Percentiles rank a stretch among this genome's conserved stretches.
Evolutionary conservation across 2,329 filamentous ascomycete species (phyloP).

Genomic region (Geosmithia putterillii): DNA sequence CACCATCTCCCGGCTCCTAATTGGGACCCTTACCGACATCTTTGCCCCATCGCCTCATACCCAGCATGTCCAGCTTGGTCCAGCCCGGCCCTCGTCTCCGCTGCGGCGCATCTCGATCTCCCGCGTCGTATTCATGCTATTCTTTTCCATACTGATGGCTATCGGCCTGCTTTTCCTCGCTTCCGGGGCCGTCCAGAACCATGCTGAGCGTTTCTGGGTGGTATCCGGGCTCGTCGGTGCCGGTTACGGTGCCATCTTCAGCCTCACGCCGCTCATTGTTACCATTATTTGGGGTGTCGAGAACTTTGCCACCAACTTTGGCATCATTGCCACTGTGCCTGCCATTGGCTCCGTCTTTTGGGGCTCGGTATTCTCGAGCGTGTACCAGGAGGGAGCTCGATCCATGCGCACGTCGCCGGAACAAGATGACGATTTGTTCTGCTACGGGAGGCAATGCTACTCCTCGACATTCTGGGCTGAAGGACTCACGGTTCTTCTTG

Average conservation of each 20-base stretch:
- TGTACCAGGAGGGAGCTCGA: slow-evolving; percentile 57
- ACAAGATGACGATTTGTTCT: slow-evolving; percentile 45
- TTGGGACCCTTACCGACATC: slow-evolving; percentile 78
- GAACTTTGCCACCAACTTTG: slow-evolving; percentile 98
- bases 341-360: slow-evolving; percentile 80
- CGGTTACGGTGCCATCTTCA: slow-evolving; percentile 88
- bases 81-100: slow-evolving; percentile 8
- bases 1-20: slow-evolving; percentile 79
- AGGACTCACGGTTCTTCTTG: slow-evolving; percentile 66
- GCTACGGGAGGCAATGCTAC: slow-evolving; percentile 76
- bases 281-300: slow-evolving; percentile 98
- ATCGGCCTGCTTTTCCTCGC: slow-evolving; percentile 68
- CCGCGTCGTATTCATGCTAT: slow-evolving; percentile 67
- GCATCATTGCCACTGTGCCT: slow-evolving; percentile 84
- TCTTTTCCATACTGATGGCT: slow-evolving; percentile 62
- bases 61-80: slow-evolving; percentile 37
- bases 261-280: slow-evolving; percentile 79
- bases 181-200: slow-evolving; percentile 60
- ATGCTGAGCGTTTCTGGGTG: slow-evolving; percentile 70
- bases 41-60: slow-evolving; percentile 59
- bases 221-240: slow-evolving; percentile 77
- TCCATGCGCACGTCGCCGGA: slow-evolving; percentile 17
- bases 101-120: slow-evolving; percentile 47
- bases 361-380: slow-evolving; percentile 76
- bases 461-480: slow-evolving; percentile 76